A percentile compares a stretch with the other conserved stretches of the same genome.
phyloP scores from a whole-genome alignment of 176 grass and related monocot genomes.

The Bothriochloa decipiens region DNA sequence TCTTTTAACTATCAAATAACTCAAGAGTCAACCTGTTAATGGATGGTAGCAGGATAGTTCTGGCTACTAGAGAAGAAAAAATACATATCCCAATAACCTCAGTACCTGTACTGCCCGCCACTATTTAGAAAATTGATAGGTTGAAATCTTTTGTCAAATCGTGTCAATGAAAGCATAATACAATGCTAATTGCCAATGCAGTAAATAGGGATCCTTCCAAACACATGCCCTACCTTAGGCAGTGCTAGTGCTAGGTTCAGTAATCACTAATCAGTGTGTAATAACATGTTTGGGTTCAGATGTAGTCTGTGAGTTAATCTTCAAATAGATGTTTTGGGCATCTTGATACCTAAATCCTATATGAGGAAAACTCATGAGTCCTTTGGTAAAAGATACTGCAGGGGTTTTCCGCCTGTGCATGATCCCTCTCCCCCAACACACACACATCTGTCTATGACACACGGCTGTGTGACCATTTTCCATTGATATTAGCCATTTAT shows the following conservation, averaged over 20 bases:
- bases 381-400: neutral
- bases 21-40: neutral
- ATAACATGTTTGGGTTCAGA: neutral
- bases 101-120: neutral
- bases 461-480: neutral
- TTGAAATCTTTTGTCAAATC: slow-evolving; percentile 9
- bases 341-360: neutral
- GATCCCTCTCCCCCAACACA: too few relatives aligned
- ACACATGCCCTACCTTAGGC: neutral
- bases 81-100: neutral
- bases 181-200: neutral
- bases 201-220: neutral
- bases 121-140: neutral
- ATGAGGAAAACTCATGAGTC: neutral
- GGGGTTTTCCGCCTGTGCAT: too few relatives aligned
- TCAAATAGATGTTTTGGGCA: neutral
- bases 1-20: slow-evolving; percentile 3
- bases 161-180: neutral
- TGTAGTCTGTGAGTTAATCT: slow-evolving; percentile 1
- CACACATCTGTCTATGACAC: neutral
- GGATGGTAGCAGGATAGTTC: neutral
- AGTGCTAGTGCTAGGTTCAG: neutral
- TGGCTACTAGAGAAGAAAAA: neutral
- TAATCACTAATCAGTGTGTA: slow-evolving; percentile 15
- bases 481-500: neutral